Evolutionary conservation across 257 asterid genomes (phyloP).

Genomic region (Leonotis leonurus): DNA sequence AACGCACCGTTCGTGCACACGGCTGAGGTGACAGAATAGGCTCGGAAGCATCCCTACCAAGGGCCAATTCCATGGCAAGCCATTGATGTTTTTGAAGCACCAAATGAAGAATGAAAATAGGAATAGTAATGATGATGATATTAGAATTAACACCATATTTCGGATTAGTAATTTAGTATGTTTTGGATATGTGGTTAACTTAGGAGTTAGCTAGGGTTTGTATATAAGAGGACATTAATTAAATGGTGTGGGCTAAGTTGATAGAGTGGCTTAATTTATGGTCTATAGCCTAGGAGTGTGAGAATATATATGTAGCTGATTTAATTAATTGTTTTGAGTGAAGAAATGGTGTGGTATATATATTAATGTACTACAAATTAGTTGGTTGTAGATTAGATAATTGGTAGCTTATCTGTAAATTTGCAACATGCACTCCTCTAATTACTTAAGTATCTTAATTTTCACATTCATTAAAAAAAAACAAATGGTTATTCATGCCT

Average conservation of each 20-base stretch:
- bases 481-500: too few species aligned
- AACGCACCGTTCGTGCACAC: constrained; percentile 30
- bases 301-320: not conserved
- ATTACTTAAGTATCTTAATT: not conserved
- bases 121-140: constrained; percentile 20
- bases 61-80: constrained; percentile 41
- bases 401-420: constrained; percentile 30
- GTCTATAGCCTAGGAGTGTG: constrained; percentile 21
- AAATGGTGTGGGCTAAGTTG: too few species aligned
- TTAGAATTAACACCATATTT: not conserved
- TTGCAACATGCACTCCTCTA: not conserved
- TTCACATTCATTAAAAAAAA: too few species aligned
- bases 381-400: constrained; percentile 15
- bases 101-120: constrained; percentile 14
- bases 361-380: not conserved
- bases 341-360: not conserved
- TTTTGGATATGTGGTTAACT: too few species aligned
- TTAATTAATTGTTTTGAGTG: too few species aligned
- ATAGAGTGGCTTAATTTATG: constrained; percentile 20
- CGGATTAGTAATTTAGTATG: not conserved
- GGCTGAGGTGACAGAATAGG: constrained; percentile 21
- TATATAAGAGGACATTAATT: not conserved
- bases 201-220: too few species aligned
- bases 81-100: constrained; percentile 12
- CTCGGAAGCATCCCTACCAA: constrained; percentile 41